Evolutionary conservation across 495 filamentous ascomycete species (phyloP).

Genomic region (Neurospora tetrasperma): DNA sequence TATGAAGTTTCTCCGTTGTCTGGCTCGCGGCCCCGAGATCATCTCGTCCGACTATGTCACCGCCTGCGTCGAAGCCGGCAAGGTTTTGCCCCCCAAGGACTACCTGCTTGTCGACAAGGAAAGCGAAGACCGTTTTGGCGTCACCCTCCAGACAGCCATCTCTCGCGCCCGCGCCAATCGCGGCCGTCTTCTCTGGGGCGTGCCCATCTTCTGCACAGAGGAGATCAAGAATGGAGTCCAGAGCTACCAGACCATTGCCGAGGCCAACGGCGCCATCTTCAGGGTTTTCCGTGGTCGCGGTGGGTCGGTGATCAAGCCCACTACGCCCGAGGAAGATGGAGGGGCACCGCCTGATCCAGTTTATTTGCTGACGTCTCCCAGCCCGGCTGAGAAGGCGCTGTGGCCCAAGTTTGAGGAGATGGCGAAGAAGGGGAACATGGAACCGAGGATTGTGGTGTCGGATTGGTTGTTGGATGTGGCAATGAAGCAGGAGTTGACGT

Average conservation of each 20-base stretch:
- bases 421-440: conserved; percentile 59
- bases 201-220: conserved; percentile 71
- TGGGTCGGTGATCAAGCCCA: conserved; percentile 47
- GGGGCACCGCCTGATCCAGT: conserved; percentile 53
- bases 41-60: conserved; percentile 72
- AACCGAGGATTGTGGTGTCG: conserved; percentile 62
- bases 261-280: conserved; percentile 79
- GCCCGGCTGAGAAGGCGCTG: conserved; percentile 54
- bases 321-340: conserved; percentile 45
- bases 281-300: conserved; percentile 64
- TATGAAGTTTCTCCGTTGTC: conserved; percentile 79
- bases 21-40: conserved; percentile 67
- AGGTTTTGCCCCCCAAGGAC: conserved; percentile 46
- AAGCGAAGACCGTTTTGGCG: conserved; percentile 56
- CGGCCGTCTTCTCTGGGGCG: conserved; percentile 57
- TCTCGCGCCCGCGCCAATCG: conserved; percentile 63
- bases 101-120: conserved; percentile 59
- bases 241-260: conserved; percentile 71
- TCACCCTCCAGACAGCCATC: conserved; percentile 56
- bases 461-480: conserved; percentile 88
- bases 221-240: conserved; percentile 70
- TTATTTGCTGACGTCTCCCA: conserved; percentile 60
- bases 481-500: conserved; percentile 68
- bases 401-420: conserved; percentile 75
- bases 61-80: conserved; percentile 49